A percentile compares a stretch with the other conserved stretches of the same genome.
Conservation (phyloP, 306 rosid genomes). For the Vicia villosa region DNA sequence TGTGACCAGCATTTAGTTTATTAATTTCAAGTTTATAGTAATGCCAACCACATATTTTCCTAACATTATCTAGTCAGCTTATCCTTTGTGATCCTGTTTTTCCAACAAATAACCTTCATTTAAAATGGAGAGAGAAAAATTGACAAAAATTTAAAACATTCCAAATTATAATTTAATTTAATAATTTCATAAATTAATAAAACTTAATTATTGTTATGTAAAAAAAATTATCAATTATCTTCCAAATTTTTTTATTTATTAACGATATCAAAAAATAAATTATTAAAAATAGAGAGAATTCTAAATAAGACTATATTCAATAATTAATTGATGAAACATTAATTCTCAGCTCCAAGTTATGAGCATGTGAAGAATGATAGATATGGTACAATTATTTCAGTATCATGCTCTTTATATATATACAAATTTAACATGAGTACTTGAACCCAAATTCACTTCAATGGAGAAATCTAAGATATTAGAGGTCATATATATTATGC, state of each 20-base stretch:
- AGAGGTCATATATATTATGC: neutral
- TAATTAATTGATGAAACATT: conserved; percentile 23
- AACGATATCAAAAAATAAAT: no score
- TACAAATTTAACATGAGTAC: conserved; percentile 22
- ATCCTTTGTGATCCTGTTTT: conserved; percentile 5
- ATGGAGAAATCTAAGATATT: neutral
- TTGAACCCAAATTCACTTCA: neutral
- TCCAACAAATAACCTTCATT: neutral
- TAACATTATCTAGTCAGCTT: conserved; percentile 10
- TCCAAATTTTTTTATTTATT: no score
- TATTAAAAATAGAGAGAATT: no score
- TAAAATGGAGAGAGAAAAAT: conserved; percentile 2
- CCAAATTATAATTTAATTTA: neutral
- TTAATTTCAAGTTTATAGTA: conserved; percentile 11
- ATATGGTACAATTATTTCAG: conserved; percentile 28
- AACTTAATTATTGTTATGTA: no score
- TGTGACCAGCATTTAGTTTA: conserved; percentile 1
- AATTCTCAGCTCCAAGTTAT: conserved; percentile 15
- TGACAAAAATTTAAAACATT: no score
- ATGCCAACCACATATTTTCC: conserved; percentile 22
- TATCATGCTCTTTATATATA: conserved; percentile 34
- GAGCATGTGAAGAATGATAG: conserved; percentile 37
- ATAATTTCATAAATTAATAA: no score
- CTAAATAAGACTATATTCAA: neutral
- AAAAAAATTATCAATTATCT: no score